Base-by-base conservation (phyloP, 768 basidiomycete genomes). In the Lenzites betulinus region DNA sequence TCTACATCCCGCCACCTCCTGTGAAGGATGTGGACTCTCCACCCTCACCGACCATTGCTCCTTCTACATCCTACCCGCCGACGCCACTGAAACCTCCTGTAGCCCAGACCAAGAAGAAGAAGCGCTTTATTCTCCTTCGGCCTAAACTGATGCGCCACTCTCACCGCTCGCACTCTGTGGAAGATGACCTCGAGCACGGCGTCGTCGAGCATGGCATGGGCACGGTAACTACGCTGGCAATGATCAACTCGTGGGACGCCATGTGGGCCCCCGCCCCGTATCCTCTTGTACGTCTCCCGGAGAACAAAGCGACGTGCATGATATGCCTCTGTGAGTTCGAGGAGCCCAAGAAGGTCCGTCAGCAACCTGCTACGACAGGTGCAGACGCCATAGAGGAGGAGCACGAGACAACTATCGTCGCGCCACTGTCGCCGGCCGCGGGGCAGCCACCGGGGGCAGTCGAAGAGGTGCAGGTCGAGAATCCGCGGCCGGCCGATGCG, bases 251-350 rank as follows among this genome's bases (percentile, higher is more conserved):
- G 11, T 92, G 90, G 89, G 88, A 92, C 64, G 87, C 86, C 53
- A 78, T 83, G 50, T 93, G 89, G 88, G 91, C 90, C 66, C 78
- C 81, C 33, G 81, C 83, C 33, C 85, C 86, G 47, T 89, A 89
- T 71, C 92, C 92, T 0, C 92, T 93, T 69, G 89, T 94, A 28
- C 76, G 87, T 39, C 78, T 94, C 26, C 89, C 92, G 63, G 87
- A 84, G 22, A 92, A 93, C 68, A 85, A 91, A 52, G 92, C 92
- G 7, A 83, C 88, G 16, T 93, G 91, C 70, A 89, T 89, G 26
- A 90, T 93, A 51, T 93, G 92, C 70, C 75, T 93, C 64, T 80
- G 88, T 81, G 92, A 93, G 69, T 93, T 92, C 64, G 89, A 89
- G 63, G 88, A 88, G 70, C 92, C 92, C 18, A 78, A 67, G 67